Evolutionary conservation across 805 yeast species (phyloP), one percentile per base, ranked within the genome.

Genomic region (baker's yeast (Saccharomyces cerevisiae)): DNA sequence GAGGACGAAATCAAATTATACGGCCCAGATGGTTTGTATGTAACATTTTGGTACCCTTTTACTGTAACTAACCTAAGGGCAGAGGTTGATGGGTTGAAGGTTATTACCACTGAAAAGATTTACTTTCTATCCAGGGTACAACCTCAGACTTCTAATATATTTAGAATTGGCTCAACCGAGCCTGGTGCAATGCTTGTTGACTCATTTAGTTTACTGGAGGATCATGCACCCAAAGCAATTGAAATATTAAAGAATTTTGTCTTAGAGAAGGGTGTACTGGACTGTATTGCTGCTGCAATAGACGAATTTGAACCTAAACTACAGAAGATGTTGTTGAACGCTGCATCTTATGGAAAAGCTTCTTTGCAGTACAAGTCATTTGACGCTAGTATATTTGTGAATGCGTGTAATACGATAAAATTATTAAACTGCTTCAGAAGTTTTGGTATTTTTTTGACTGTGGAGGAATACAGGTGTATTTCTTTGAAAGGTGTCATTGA

Each of bases 101-200:
- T 87, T 0, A 61, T 90, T n/a, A 82, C 89, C 0, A 63, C 71
- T 2, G 76, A 75, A 8, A 76, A 78, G 47, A 73, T 87, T 14
- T 85, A 84, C 57, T 80, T 87, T 53, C 65, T 90, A 9, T 73
- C 84, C 6, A 77, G 84, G 57, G 96, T 94, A 0, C 76, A 81
- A 0, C 72, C 73, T 2, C 67, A 73, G 0, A 80, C 87, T 0
- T 76, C 78, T 2, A 82, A 83, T 41, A 77, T 88, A 6, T 89
- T 89, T 68, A 81, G 80, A 62, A 81, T 91, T 49, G 99, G 98
- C 0, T 89, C 97, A 0, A 79, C 88, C 0, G 79, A 87, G 32
- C 87, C 97, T 0, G 78, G 94, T 31, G 89, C 96, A 1, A 85
- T 92, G 26, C 71, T 94, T 32, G 71, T 89, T 8, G 97, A 91